Conservation (phyloP, 331 rosid genomes). For the Arachis monticola region DNA sequence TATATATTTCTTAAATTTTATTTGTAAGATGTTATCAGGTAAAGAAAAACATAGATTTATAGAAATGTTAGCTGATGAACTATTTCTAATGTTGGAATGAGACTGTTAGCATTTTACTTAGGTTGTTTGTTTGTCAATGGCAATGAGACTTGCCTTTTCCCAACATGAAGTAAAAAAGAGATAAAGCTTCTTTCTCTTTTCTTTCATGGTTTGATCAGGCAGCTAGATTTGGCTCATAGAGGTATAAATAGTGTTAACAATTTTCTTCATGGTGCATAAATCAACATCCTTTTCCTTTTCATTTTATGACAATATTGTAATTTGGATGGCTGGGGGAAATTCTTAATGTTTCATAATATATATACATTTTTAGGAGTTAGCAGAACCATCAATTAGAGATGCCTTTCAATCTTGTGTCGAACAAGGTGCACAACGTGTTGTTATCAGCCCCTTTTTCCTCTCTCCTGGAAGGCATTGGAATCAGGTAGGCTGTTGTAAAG, state of each 20-base stretch:
- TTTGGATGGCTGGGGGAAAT: neutral
- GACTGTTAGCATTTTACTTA: slow-evolving; percentile 7
- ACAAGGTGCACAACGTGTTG: slow-evolving; percentile 70
- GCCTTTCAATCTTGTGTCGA: slow-evolving; percentile 70
- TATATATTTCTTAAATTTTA: neutral
- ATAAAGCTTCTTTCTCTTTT: slow-evolving; percentile 3
- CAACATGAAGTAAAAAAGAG: neutral
- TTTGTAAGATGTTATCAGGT: neutral
- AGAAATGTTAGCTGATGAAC: slow-evolving; percentile 11
- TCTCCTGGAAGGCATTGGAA: slow-evolving; percentile 89
- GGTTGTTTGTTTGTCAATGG: neutral
- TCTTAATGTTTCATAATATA: slow-evolving; percentile 25
- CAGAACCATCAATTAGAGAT: slow-evolving; percentile 76
- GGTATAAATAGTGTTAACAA: neutral
- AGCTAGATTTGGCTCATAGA: slow-evolving; percentile 17
- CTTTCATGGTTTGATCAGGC: neutral
- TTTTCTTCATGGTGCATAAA: slow-evolving; percentile 9
- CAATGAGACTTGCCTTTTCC: neutral
- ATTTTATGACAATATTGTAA: slow-evolving; percentile 25
- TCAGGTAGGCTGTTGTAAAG: slow-evolving; percentile 55
- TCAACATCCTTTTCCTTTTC: slow-evolving; percentile 9
- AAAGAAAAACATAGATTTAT: neutral
- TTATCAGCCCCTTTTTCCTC: slow-evolving; percentile 87
- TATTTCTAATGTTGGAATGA: too few species aligned
- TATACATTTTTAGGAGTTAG: slow-evolving; percentile 68